Evolutionary conservation across 108 stramenopile genomes (phyloP), one percentile per base, ranked within the genome.

Genomic region (Asterionellopsis glacialis): DNA sequence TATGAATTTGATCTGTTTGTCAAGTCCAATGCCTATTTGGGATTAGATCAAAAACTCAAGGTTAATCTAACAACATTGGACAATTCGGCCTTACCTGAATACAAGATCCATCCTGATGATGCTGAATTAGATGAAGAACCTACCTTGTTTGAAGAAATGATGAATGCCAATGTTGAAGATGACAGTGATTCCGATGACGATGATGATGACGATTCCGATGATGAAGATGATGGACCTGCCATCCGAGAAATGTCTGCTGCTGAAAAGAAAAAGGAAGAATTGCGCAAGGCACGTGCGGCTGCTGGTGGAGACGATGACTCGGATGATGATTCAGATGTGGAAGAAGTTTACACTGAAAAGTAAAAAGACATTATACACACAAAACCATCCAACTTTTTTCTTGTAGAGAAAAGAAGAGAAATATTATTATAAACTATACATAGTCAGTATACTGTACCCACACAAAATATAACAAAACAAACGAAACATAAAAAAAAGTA

Each of bases 51-150:
- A 65, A 73, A 71, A 74, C 45, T 69, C 41, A 57, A 74, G 59
- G 86, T 89, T 24, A 63, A 77, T 0, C 67, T 99, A 45, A 73
- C 79, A 23, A 91, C 96, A 5, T 45, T 91, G 60, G 93, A 95
- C 76, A 89, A 95, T 23, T 83, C 94, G 12, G 62, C 63, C 1
- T 79, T 99, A 26, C 96, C 96, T 0, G 91, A 96, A 73, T 97
- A 95, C 80, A 90, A 86, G 65, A 64, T 95, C 40, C 98, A 99
- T 64, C 93, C 93, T 41, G 98, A 99, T 18, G 98, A 99, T 80
- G 89, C 96, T 43, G 91, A 88, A 59, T 73, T 99, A 42, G 98
- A 99, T 66, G 95, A 99, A 52, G 98, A 99, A 66, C 96, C 98
- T 9, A 98, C 98, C 0, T 67, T 99, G 72, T 99, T 99, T 70